Percentiles rank a stretch among this genome's conserved stretches.
Evolutionary conservation across 139 green algal species (phyloP).

Genomic region (Tetratostichococcus sp.): DNA sequence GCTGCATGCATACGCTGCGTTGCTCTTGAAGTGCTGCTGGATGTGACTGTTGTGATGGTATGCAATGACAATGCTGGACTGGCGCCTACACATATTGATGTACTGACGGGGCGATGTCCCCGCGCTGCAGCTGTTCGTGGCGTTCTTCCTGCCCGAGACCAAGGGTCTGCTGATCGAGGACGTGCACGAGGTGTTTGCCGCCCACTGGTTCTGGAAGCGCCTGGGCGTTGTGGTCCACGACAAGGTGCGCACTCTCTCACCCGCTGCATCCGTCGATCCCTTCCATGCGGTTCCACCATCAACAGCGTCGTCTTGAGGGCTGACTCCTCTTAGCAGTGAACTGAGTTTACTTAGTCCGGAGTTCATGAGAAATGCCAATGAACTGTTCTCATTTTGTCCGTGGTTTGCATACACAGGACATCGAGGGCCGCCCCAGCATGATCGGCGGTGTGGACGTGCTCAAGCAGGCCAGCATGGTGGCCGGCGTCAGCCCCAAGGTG

Average conservation of each 20-base stretch:
- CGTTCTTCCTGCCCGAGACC: slow-evolving; percentile 64
- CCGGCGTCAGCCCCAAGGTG: not conserved
- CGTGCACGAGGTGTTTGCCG: slow-evolving; percentile 28
- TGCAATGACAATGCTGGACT: no score
- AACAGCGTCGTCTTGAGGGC: no score
- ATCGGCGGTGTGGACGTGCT: not conserved
- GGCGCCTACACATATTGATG: not conserved
- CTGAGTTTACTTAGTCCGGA: no score
- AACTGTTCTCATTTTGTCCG: no score
- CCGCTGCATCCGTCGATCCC: no score
- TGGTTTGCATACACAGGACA: not conserved
- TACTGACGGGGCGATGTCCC: no score
- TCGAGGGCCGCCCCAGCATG: not conserved
- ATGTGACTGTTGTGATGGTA: no score
- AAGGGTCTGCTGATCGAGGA: slow-evolving; percentile 60
- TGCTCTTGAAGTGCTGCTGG: no score
- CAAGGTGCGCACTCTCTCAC: not conserved
- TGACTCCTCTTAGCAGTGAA: no score
- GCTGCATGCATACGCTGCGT: no score
- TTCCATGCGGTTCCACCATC: no score
- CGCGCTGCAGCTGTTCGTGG: slow-evolving; percentile 29
- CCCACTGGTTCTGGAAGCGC: slow-evolving; percentile 33
- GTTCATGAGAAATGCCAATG: no score
- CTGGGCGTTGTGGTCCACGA: not conserved
- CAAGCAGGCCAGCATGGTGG: not conserved